Percentiles rank a stretch among this genome's conserved stretches.
These are phyloP conservation scores for Straminergon stramineum DNA, from an alignment of 225 moss, liverwort and hornwort species.

Conservation along the genomic window DNA sequence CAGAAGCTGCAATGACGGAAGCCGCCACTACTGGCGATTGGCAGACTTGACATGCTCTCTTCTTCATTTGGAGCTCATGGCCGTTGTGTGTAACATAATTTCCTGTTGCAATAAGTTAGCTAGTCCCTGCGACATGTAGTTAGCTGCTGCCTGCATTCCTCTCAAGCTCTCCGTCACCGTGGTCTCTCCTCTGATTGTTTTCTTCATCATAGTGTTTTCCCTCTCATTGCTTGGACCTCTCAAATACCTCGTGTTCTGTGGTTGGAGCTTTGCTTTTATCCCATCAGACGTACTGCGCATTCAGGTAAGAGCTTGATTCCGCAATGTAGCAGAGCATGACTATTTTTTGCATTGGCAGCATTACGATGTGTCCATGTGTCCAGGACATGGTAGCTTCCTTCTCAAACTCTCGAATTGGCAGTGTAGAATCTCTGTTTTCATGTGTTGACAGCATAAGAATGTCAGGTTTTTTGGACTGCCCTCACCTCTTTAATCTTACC, in stretches of 20 bases:
- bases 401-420: not conserved
- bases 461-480: too few relatives aligned
- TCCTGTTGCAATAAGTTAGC: slow-evolving; percentile 2
- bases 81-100: not conserved
- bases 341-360: not conserved
- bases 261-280: not conserved
- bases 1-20: not conserved
- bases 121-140: not conserved
- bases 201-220: not conserved
- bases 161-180: not conserved
- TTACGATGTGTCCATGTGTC: not conserved
- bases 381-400: not conserved
- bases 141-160: not conserved
- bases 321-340: not conserved
- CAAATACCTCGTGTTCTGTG: not conserved
- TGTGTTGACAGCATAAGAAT: not conserved
- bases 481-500: too few relatives aligned
- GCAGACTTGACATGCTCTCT: not conserved
- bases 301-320: not conserved
- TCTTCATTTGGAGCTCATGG: not conserved
- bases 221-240: not conserved
- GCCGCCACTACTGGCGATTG: slow-evolving; percentile 5
- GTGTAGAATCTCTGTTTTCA: not conserved
- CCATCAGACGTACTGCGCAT: not conserved
- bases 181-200: not conserved